Conservation (phyloP, 805 yeast genomes). For the Metschnikowia baotianmanensis region DNA sequence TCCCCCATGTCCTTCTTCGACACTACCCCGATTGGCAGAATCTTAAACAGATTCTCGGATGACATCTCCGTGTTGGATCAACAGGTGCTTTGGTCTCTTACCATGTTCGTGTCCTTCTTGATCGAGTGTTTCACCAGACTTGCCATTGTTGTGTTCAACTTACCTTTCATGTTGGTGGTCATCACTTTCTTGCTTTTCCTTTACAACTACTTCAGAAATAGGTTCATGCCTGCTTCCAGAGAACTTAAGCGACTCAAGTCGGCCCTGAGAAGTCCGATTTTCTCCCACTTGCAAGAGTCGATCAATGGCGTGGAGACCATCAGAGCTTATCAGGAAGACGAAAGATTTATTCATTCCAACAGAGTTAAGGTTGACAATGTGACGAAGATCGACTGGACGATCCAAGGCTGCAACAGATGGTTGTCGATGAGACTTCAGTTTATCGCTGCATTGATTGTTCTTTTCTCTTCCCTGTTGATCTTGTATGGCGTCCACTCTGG, state of each 20-base stretch:
- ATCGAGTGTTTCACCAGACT: slow-evolving; percentile 29
- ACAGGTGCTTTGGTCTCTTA: slow-evolving; percentile 32
- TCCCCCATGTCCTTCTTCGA: slow-evolving; percentile 44
- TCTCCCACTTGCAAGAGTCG: slow-evolving; percentile 38
- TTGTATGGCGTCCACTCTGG: slow-evolving; percentile 25
- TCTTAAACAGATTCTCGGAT: slow-evolving; percentile 39
- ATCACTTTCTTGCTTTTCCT: slow-evolving; percentile 25
- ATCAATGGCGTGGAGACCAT: slow-evolving; percentile 37
- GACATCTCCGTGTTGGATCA: slow-evolving; percentile 35
- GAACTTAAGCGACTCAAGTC: slow-evolving; percentile 34
- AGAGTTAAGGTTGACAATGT: slow-evolving; percentile 25
- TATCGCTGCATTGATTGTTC: slow-evolving; percentile 34
- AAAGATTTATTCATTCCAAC: slow-evolving; percentile 28
- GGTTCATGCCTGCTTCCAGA: slow-evolving; percentile 35
- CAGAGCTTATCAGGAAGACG: slow-evolving; percentile 30
- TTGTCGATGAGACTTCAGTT: slow-evolving; percentile 36
- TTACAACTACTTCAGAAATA: slow-evolving; percentile 31
- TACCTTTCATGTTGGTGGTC: slow-evolving; percentile 34
- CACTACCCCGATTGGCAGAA: slow-evolving; percentile 41
- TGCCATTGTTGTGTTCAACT: slow-evolving; percentile 28
- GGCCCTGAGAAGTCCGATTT: slow-evolving; percentile 31
- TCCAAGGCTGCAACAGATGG: slow-evolving; percentile 33
- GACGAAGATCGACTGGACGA: slow-evolving; percentile 22
- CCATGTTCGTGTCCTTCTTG: slow-evolving; percentile 22
- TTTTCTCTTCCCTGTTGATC: slow-evolving; percentile 27